Percentiles rank a stretch among this genome's conserved stretches.
Conservation (phyloP, 306 rosid genomes). For the Cyamopsis tetragonoloba region DNA sequence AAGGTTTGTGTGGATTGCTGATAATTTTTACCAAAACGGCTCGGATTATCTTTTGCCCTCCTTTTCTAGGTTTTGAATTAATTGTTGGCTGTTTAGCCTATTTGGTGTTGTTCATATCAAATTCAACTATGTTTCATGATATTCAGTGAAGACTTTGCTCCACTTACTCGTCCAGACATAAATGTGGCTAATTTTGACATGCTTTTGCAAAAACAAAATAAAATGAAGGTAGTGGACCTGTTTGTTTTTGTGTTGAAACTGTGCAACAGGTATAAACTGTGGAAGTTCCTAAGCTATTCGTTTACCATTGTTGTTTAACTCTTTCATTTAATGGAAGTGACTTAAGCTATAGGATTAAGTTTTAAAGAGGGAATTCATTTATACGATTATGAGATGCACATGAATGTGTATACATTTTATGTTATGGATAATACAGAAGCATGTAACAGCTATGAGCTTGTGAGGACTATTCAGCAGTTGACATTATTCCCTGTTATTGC, state of each 20-base stretch:
- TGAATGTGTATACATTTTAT: neutral
- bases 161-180: neutral
- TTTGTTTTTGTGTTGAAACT: too few relatives aligned
- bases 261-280: too few relatives aligned
- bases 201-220: too few relatives aligned
- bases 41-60: neutral
- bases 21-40: neutral
- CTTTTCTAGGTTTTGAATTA: neutral
- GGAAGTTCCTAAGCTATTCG: too few relatives aligned
- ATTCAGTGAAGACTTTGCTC: neutral
- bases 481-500: neutral
- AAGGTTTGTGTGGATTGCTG: neutral
- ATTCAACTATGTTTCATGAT: neutral
- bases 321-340: neutral
- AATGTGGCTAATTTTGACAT: too few relatives aligned
- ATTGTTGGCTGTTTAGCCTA: neutral
- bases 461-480: neutral
- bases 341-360: neutral
- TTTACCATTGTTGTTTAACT: neutral
- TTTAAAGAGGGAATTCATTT: neutral
- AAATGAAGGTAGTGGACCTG: too few relatives aligned
- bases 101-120: neutral
- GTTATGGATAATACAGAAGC: neutral
- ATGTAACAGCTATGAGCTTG: neutral
- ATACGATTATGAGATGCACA: neutral